These are phyloP conservation scores for Trichoderma asperelloides DNA, from an alignment of 495 filamentous ascomycete genomes.

Conservation along the genomic window DNA sequence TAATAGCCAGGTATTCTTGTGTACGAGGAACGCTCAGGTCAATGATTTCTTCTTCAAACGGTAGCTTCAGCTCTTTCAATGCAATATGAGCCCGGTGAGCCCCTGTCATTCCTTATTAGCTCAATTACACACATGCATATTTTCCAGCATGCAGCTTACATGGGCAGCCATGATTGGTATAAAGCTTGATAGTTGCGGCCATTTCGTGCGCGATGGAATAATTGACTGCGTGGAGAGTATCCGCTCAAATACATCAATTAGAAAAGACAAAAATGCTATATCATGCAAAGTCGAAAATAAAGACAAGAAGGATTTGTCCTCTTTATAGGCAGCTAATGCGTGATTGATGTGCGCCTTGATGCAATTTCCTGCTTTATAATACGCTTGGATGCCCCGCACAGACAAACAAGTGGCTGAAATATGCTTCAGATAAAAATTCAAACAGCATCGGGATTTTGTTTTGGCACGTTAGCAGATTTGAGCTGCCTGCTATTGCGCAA, in stretches of 20 bases:
- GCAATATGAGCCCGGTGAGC: conserved; percentile 76
- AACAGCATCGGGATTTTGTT: too few relatives aligned
- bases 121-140: too few relatives aligned
- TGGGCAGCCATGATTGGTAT: conserved; percentile 71
- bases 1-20: conserved; percentile 76
- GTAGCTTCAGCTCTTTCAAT: conserved; percentile 60
- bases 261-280: not conserved
- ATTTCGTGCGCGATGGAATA: not conserved
- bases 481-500: too few relatives aligned
- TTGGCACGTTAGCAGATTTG: too few relatives aligned
- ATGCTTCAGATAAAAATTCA: not conserved
- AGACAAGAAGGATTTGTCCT: not conserved
- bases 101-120: conserved; percentile 24
- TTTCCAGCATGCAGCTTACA: conserved; percentile 26
- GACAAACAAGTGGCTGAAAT: too few relatives aligned
- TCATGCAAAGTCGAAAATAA: not conserved
- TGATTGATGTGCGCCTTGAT: not conserved
- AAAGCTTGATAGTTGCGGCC: conserved; percentile 43
- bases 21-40: conserved; percentile 65
- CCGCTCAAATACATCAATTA: too few relatives aligned
- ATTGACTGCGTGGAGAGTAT: not conserved
- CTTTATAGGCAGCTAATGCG: not conserved
- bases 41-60: conserved; percentile 74
- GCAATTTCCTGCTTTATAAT: not conserved
- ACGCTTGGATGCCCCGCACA: not conserved